Conservation (phyloP, 1,284 basidiomycete species). For the Entoloma clypeatum region DNA sequence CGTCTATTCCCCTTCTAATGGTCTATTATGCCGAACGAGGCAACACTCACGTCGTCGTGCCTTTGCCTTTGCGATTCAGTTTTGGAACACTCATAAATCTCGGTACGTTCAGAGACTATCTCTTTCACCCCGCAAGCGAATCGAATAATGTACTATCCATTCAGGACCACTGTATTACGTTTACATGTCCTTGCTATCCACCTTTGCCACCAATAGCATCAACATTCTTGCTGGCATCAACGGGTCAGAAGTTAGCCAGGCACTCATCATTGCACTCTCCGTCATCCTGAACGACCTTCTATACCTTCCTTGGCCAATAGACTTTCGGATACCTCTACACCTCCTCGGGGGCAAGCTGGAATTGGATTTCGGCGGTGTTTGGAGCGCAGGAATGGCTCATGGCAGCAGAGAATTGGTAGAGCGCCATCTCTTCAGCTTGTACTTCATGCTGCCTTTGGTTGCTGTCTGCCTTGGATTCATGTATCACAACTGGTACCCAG, state of each 20-base stretch:
- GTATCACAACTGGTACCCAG: conserved; percentile 97
- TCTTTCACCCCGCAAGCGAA: conserved; percentile 2
- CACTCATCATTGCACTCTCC: conserved; percentile 87
- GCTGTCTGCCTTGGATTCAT: conserved; percentile 88
- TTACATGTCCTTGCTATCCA: conserved; percentile 95
- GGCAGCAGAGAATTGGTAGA: conserved; percentile 87
- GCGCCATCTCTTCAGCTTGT: conserved; percentile 90
- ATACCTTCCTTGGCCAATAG: conserved; percentile 82
- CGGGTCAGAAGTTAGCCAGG: conserved; percentile 93
- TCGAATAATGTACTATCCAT: conserved; percentile 3
- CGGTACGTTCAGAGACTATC: conserved; percentile 46
- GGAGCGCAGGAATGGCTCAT: conserved; percentile 79
- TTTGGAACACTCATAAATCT: conserved; percentile 83
- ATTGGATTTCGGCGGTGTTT: conserved; percentile 70
- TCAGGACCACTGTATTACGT: conserved; percentile 93
- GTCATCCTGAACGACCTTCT: conserved; percentile 91
- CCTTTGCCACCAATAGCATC: conserved; percentile 97
- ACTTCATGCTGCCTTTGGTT: conserved; percentile 94
- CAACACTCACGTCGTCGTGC: conserved; percentile 92
- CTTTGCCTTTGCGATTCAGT: conserved; percentile 70
- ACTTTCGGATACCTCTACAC: conserved; percentile 66
- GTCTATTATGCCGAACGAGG: conserved; percentile 96
- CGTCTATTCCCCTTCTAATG: conserved; percentile 90
- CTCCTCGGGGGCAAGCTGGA: conserved; percentile 63
- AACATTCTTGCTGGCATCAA: conserved; percentile 99